Evolutionary conservation across 1,284 basidiomycete species (phyloP).

Genomic region (Lentinula novae-zelandiae): DNA sequence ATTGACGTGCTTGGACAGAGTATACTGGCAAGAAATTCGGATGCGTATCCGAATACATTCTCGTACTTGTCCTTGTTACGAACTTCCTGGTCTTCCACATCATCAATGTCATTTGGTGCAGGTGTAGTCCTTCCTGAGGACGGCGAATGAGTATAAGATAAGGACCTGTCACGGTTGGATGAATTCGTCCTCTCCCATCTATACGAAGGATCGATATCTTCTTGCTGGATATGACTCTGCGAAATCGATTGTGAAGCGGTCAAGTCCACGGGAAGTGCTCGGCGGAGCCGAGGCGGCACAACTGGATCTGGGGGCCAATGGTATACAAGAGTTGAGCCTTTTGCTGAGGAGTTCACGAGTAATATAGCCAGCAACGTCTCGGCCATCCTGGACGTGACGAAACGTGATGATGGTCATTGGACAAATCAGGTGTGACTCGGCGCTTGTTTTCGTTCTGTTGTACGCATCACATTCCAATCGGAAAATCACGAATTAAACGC

Average conservation of each 20-base stretch:
- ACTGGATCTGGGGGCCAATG: constrained; percentile 69
- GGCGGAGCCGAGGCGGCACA: constrained; percentile 54
- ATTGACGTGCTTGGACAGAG: constrained; percentile 77
- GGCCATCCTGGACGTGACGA: constrained; percentile 39
- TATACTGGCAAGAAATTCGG: constrained; percentile 79
- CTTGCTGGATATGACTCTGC: not conserved
- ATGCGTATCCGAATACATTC: constrained; percentile 73
- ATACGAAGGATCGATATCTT: constrained; percentile 39
- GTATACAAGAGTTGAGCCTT: constrained; percentile 68
- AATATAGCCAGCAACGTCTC: constrained; percentile 71
- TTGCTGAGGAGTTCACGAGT: constrained; percentile 73
- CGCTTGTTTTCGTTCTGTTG: not conserved
- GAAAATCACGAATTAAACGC: too few species aligned
- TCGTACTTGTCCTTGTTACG: constrained; percentile 43
- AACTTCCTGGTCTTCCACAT: constrained; percentile 32
- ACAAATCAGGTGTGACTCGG: not conserved
- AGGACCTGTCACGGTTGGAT: constrained; percentile 19
- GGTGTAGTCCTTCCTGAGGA: constrained; percentile 43
- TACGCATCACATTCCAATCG: too few species aligned
- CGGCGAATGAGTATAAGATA: constrained; percentile 27
- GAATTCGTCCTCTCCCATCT: constrained; percentile 51
- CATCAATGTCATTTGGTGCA: constrained; percentile 26
- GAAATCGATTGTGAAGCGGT: constrained; percentile 37
- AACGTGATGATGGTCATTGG: not conserved
- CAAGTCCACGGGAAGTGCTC: constrained; percentile 49